A percentile compares a stretch with the other conserved stretches of the same genome.
These are phyloP conservation scores for Komagataea norvegica DNA, from an alignment of 1,139 yeast species.

Conservation along the genomic window DNA sequence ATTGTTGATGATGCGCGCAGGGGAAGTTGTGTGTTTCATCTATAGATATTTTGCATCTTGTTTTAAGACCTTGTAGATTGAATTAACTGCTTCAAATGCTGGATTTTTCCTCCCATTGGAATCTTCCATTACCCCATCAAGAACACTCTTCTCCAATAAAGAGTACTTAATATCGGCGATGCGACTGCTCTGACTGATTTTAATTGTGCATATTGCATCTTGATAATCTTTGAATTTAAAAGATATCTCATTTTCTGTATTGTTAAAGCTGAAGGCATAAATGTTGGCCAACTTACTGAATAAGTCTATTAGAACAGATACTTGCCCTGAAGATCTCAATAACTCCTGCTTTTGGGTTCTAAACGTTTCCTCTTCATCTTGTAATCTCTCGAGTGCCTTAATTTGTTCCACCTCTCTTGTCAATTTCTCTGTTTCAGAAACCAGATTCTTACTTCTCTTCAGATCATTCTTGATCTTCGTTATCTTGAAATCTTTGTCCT, in stretches of 20 bases:
- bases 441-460: slow-evolving; percentile 6
- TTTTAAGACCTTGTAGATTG: not conserved
- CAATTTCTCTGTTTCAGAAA: slow-evolving; percentile 4
- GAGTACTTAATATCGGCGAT: slow-evolving; percentile 1
- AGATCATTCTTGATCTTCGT: slow-evolving; percentile 6
- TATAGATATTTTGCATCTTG: slow-evolving; percentile 2
- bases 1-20: not conserved
- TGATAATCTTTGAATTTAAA: slow-evolving; percentile 10
- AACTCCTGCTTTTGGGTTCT: slow-evolving; percentile 3
- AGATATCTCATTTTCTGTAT: slow-evolving; percentile 5
- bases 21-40: no score
- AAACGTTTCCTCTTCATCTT: slow-evolving; percentile 1
- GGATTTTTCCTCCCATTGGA: slow-evolving; percentile 11
- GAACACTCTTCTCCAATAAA: not conserved
- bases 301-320: slow-evolving; percentile 11
- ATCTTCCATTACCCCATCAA: slow-evolving; percentile 7
- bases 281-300: slow-evolving; percentile 12
- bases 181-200: slow-evolving; percentile 1
- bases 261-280: slow-evolving; percentile 3
- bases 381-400: slow-evolving; percentile 4
- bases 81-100: not conserved
- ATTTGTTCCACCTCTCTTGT: slow-evolving; percentile 7
- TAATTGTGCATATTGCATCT: not conserved
- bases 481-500: slow-evolving; percentile 1
- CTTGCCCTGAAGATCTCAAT: slow-evolving; percentile 5